Conservation (phyloP, 805 yeast species). For the Kodamaea jinghongensis region DNA sequence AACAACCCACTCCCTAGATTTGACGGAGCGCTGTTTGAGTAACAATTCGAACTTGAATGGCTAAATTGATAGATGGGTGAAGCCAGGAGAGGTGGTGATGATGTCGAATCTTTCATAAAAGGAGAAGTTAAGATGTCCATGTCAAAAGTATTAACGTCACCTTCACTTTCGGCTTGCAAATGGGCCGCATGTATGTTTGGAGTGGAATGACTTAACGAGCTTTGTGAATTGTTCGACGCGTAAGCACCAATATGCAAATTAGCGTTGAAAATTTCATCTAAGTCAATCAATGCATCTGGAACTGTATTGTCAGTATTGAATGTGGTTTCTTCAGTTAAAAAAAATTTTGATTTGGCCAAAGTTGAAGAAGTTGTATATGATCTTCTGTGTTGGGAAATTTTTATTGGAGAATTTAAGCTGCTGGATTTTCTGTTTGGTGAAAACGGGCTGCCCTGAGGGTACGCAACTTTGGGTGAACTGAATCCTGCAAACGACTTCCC, state of each 20-base stretch:
- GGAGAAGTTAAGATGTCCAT: conserved; percentile 34
- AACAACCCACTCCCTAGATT: conserved; percentile 15
- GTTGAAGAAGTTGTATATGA: conserved; percentile 17
- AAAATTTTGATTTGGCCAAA: conserved; percentile 23
- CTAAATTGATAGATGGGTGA: conserved; percentile 1
- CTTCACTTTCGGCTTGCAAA: no score
- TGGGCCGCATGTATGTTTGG: no score
- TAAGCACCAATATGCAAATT: conserved; percentile 26
- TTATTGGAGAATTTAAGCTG: conserved; percentile 35
- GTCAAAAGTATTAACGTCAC: no score
- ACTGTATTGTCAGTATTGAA: conserved; percentile 24
- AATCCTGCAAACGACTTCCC: conserved; percentile 6
- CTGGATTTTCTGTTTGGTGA: no score
- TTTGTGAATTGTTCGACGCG: conserved; percentile 8
- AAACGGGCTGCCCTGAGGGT: conserved; percentile 5
- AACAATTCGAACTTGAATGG: not conserved
- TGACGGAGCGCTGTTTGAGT: conserved; percentile 9
- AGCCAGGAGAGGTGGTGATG: conserved; percentile 12
- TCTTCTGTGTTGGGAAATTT: conserved; percentile 20
- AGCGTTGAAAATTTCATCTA: conserved; percentile 37
- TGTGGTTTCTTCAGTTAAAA: conserved; percentile 29
- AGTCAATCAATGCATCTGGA: conserved; percentile 41
- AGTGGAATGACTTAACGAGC: conserved; percentile 2
- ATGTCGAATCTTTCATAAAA: conserved; percentile 22
- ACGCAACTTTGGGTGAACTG: conserved; percentile 5